phyloP scores from a whole-genome alignment of 75 land plant species.

The Cupressus sempervirens region DNA sequence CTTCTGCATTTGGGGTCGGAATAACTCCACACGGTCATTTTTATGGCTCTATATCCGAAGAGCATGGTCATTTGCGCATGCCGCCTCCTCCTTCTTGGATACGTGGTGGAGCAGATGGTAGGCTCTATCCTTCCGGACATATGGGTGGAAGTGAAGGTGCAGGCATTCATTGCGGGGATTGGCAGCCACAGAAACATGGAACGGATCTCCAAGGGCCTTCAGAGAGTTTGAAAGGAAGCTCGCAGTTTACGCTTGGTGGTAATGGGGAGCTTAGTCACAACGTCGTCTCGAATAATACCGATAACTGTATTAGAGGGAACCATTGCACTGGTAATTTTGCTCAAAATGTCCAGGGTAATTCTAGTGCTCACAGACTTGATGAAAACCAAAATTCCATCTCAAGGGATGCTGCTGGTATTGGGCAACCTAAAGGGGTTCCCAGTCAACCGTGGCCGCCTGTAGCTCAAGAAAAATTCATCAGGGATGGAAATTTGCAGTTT shows the following conservation, averaged over 20 bases:
- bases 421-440: neutral
- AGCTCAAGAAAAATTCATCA: neutral
- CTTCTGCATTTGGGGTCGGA: neutral
- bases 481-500: neutral
- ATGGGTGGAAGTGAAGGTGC: neutral
- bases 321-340: neutral
- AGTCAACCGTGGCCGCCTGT: neutral
- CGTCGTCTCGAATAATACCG: neutral
- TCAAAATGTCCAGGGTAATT: neutral
- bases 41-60: neutral
- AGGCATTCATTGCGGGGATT: neutral
- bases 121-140: neutral
- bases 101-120: neutral
- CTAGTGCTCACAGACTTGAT: neutral
- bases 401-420: neutral
- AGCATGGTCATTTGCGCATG: neutral
- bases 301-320: neutral
- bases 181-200: neutral
- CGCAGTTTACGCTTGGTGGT: neutral
- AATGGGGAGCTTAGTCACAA: neutral
- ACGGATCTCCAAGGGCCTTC: neutral
- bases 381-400: slow-evolving; percentile 4
- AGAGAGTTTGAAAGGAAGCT: neutral
- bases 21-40: neutral
- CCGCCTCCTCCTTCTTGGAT: neutral